phyloP scores from a whole-genome alignment of 2,329 filamentous ascomycete species.

The Ceratocystiopsis minuta region DNA sequence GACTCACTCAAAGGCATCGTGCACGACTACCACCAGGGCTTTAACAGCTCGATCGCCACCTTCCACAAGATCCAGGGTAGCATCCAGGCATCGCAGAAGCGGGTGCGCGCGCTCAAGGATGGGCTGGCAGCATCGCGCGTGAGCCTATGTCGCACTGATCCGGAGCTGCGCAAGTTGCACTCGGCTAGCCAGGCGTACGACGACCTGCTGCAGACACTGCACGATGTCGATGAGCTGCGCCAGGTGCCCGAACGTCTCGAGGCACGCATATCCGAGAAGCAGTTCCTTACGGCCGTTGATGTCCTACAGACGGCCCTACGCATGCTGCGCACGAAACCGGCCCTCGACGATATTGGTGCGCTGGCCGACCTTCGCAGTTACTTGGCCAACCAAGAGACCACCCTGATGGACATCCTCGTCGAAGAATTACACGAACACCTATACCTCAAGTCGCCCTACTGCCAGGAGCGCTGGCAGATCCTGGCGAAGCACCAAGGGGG shows the following conservation, averaged over 20 bases:
- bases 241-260: slow-evolving; percentile 83
- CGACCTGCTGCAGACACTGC: slow-evolving; percentile 65
- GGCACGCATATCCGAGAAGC: slow-evolving; percentile 87
- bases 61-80: slow-evolving; percentile 97
- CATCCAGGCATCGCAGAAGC: slow-evolving; percentile 73
- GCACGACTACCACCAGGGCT: slow-evolving; percentile 96
- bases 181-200: slow-evolving; percentile 81
- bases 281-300: slow-evolving; percentile 83
- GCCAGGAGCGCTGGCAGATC: slow-evolving; percentile 84
- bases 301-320: slow-evolving; percentile 74
- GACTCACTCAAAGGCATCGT: slow-evolving; percentile 86
- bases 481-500: slow-evolving; percentile 48
- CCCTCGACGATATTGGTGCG: slow-evolving; percentile 81
- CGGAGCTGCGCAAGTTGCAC: slow-evolving; percentile 79
- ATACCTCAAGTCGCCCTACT: slow-evolving; percentile 95
- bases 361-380: slow-evolving; percentile 74
- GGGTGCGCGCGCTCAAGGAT: slow-evolving; percentile 66
- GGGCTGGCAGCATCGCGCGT: slow-evolving; percentile 66
- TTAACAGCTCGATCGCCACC: slow-evolving; percentile 96
- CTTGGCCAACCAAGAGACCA: slow-evolving; percentile 79
- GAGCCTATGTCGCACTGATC: slow-evolving; percentile 69
- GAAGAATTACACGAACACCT: slow-evolving; percentile 95
- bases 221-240: slow-evolving; percentile 73
- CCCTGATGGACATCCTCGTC: slow-evolving; percentile 84
- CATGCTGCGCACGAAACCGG: slow-evolving; percentile 58